Conservation (phyloP, 352 stramenopile genomes). For the Globisporangium parvum region DNA sequence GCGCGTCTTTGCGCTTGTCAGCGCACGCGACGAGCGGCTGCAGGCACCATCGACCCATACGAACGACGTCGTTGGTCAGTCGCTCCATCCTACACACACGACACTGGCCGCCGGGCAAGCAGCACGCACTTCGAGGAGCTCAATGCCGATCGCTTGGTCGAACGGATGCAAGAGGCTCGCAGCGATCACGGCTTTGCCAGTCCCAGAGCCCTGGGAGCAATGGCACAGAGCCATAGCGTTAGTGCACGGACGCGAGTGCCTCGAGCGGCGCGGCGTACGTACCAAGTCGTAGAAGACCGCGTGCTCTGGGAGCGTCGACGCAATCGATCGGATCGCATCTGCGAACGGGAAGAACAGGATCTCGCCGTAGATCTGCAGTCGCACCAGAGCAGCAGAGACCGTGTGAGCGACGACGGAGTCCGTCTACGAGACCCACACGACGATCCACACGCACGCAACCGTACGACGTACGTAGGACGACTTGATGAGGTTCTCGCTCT, state of each 20-base stretch:
- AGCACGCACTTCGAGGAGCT: slow-evolving; percentile 48
- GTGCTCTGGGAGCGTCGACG: slow-evolving; percentile 54
- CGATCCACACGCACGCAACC: not conserved
- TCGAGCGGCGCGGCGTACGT: too few species aligned
- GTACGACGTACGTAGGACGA: slow-evolving; percentile 66
- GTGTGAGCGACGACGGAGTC: too few species aligned
- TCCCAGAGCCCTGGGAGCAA: slow-evolving; percentile 58
- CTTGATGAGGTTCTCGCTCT: slow-evolving; percentile 75
- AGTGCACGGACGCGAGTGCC: too few species aligned
- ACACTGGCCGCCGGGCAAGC: not conserved
- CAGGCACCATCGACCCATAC: not conserved
- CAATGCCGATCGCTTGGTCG: slow-evolving; percentile 79
- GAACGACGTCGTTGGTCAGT: not conserved
- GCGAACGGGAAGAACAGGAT: slow-evolving; percentile 84
- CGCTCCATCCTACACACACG: not conserved
- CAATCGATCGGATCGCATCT: slow-evolving; percentile 59
- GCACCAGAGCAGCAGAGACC: not conserved
- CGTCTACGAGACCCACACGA: not conserved
- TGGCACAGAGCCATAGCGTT: not conserved
- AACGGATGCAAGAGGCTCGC: slow-evolving; percentile 77
- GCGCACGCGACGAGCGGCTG: slow-evolving; percentile 69
- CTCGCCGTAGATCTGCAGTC: slow-evolving; percentile 69
- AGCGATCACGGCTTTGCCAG: slow-evolving; percentile 73
- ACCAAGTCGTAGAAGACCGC: slow-evolving; percentile 83
- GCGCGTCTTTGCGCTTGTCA: slow-evolving; percentile 57